Evolutionary conservation across 2,329 filamentous ascomycete genomes (phyloP).

Genomic region (Emmonsia crescens): DNA sequence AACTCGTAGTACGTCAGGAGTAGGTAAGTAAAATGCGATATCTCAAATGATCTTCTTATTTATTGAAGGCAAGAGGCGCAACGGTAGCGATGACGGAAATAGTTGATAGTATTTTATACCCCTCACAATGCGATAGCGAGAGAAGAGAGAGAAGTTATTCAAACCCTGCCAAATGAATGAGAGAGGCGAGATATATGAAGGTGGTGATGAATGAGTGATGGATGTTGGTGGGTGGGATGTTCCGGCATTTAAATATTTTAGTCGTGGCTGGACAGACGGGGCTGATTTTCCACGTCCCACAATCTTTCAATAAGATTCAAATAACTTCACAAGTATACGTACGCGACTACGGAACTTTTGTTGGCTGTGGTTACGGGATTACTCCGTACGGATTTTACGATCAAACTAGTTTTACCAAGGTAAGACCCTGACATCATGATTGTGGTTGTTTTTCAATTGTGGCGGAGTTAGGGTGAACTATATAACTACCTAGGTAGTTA

Average conservation of each 20-base stretch:
- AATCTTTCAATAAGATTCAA: too few species aligned
- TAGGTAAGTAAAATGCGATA: neutral
- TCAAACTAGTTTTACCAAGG: neutral
- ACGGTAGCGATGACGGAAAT: neutral
- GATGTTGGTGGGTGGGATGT: too few species aligned
- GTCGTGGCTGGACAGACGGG: too few species aligned
- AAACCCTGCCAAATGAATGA: neutral
- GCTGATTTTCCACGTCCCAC: too few species aligned
- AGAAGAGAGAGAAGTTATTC: neutral
- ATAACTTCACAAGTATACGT: too few species aligned
- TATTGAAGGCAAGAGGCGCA: neutral
- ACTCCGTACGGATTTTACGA: neutral
- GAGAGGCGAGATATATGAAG: too few species aligned
- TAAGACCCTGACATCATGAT: neutral
- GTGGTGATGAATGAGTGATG: too few species aligned
- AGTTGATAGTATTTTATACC: too few species aligned
- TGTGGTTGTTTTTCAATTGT: neutral
- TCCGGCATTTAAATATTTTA: too few species aligned
- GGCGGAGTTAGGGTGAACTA: too few species aligned
- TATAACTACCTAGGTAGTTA: too few species aligned
- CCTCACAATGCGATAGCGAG: neutral
- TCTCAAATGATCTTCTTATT: neutral
- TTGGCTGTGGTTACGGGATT: too few species aligned
- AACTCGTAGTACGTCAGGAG: neutral
- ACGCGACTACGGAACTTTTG: neutral